Conservation (phyloP, 169 alveolate genomes). For the Plasmodium knowlesi region DNA sequence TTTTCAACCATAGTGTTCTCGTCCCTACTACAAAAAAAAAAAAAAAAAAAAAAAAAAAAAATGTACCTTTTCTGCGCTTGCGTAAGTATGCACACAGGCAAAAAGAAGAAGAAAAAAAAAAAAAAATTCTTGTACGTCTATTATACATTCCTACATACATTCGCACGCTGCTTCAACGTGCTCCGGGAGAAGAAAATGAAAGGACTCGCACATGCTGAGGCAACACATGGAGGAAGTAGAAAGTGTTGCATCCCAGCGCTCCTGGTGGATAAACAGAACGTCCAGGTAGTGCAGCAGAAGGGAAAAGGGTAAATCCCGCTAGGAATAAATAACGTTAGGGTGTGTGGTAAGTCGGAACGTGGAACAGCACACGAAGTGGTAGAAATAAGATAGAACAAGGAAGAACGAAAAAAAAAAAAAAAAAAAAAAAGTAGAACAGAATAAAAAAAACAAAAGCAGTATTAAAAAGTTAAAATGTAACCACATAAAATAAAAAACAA, state of each 20-base stretch:
- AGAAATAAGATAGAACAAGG: not conserved
- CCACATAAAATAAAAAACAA: not conserved
- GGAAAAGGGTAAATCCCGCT: not conserved
- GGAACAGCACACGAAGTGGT: not conserved
- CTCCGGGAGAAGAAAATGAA: not conserved
- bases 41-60: constrained; percentile 2
- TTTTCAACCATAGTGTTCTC: not conserved
- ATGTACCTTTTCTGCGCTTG: not conserved
- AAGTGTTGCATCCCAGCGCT: not conserved
- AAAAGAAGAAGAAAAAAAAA: not conserved
- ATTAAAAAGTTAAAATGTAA: not conserved
- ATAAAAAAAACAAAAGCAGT: not conserved
- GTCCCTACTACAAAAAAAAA: not conserved
- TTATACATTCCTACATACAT: not conserved
- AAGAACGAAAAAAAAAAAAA: not conserved
- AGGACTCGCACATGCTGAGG: not conserved
- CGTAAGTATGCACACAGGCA: constrained; percentile 10
- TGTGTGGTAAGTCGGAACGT: not conserved
- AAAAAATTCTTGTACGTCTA: not conserved
- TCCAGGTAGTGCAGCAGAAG: not conserved
- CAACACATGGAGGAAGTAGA: not conserved
- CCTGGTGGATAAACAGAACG: not conserved
- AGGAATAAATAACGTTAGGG: not conserved
- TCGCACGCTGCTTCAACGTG: not conserved
- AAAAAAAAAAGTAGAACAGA: not conserved